Base-by-base conservation (phyloP, 2,329 filamentous ascomycete species). In the Cladophialophora bantiana region DNA sequence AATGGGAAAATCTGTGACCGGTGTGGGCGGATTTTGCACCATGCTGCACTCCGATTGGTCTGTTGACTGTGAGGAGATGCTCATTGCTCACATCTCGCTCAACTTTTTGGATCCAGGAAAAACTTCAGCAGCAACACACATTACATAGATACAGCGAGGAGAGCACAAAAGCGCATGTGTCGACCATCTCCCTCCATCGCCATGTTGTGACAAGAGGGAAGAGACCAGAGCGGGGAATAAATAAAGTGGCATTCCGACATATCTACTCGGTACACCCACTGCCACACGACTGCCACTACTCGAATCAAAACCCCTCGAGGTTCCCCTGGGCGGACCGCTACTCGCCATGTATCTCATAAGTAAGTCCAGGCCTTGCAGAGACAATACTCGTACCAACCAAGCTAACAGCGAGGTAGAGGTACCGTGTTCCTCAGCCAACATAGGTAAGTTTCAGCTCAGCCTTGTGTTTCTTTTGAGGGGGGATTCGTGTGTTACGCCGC, bases 371-470 rank as follows among this genome's bases (percentile, higher is more conserved):
- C 12, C 45, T 35, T 26, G 13, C 4, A 10, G 18, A 18, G 26
- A 12, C 5, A 5, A 45, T 1, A 2, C 6, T 7, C 6, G 18
- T 7, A 6, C n/a, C 18, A 38, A 4, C 26, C 36, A 38, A 13
- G 36, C 45, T 50, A 50, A 50, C n/a, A 50, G 18, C 57, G 42
- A 57, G 34, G 1, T 45, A 73, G 71, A 69, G 69, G 70, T 73
- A 7, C 94, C 94, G 71, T 96, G 92, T 83, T 98, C 94, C 68
- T 97, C 94, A 69, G 94, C 94, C 82, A 98, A 98, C 84, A 97
- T 98, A 77, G 94, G 84, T 82, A 77, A 66, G 71, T 66, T 55
- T 40, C 34, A 53, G 18, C 34, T 40, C 34, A 53, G 18, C 34
- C 45, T 50, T 13, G 45, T 26, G 45, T 50, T 7, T 9, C 45